Base-by-base conservation (phyloP, 2,329 filamentous ascomycete genomes). In the Alternaria atra region DNA sequence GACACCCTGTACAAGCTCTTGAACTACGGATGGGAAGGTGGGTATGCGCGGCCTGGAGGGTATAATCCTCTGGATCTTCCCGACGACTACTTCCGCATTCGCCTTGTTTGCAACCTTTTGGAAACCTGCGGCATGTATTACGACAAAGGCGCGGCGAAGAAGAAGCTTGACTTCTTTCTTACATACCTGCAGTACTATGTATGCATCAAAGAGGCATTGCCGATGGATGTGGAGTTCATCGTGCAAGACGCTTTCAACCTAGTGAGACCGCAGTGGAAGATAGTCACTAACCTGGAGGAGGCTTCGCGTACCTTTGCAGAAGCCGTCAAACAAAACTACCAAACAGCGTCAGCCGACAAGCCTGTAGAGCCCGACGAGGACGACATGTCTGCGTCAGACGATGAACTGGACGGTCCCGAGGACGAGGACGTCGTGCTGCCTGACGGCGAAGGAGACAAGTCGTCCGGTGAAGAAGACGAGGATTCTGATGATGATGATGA, bases 151-250 rank as follows among this genome's bases (percentile, higher is more conserved):
- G 89, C 91, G 43, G 92, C 94, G 2, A 96, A 94, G 78, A 98
- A 98, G 84, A 99, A 98, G 80, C 86, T 99, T 9, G 95, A 99
- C 74, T 98, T 97, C 78, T 99, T 98, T 80, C 84, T 99, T 62
- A 94, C 91, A 0, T 98, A 98, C 80, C 93, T 99, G 72, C 94
- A 97, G 84, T 98, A 97, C 79, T 99, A 99, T 79, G 90, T 98
- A 68, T 89, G 91, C 72, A 93, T 92, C 20, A 99, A 99, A 80
- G 89, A 94, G 20, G 85, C 91, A 0, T 80, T 97, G 39, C 95
- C 96, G 0, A 96, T 99, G 92, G 95, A 99, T 67, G 92, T 98
- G 47, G 95, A 99, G 60, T 99, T 99, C 76, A 89, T 97, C 46
- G 87, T 99, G 6, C 94, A 97, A 77, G 95, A 99, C 77, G 94